These are phyloP conservation scores for Aethionema arabicum DNA, from an alignment of 345 rosid species.

Conservation along the genomic window DNA sequence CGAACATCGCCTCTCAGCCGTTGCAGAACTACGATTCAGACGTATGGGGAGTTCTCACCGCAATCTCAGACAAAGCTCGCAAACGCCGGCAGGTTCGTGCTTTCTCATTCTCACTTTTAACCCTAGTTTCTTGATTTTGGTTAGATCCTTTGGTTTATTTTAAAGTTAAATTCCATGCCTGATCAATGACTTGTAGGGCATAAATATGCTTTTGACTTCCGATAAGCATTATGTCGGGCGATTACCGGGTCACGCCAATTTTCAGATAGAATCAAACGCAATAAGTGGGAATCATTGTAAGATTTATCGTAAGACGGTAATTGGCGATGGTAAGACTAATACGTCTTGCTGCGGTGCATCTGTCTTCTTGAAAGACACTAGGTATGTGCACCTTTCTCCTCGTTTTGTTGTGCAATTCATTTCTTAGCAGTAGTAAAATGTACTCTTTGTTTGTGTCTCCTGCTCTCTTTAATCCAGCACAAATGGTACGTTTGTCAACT, in stretches of 20 bases:
- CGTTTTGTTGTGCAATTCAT: constrained; percentile 2
- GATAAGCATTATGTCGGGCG: constrained; percentile 80
- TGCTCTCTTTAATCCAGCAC: constrained; percentile 47
- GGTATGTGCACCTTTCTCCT: constrained; percentile 44
- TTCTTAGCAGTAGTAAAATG: not conserved
- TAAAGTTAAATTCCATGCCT: constrained; percentile 14
- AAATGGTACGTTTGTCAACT: constrained; percentile 82
- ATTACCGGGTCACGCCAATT: constrained; percentile 52
- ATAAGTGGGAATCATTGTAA: constrained; percentile 86
- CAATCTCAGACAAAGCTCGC: constrained; percentile 74
- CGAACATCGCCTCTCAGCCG: constrained; percentile 66
- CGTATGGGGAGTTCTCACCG: constrained; percentile 96
- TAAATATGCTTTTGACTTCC: constrained; percentile 65
- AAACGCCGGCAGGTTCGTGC: constrained; percentile 64
- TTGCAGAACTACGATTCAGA: constrained; percentile 57
- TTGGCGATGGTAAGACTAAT: constrained; percentile 35
- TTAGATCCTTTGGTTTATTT: not conserved
- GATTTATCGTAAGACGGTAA: constrained; percentile 49
- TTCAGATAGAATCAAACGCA: constrained; percentile 64
- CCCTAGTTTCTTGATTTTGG: constrained; percentile 17
- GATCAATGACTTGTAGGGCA: constrained; percentile 51
- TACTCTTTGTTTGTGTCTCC: constrained; percentile 3
- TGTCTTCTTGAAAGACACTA: constrained; percentile 75
- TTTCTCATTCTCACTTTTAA: not conserved
- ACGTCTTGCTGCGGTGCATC: constrained; percentile 34